Evolutionary conservation across 148 eudicot genomes (phyloP).

Genomic region (Nyssa sinensis): DNA sequence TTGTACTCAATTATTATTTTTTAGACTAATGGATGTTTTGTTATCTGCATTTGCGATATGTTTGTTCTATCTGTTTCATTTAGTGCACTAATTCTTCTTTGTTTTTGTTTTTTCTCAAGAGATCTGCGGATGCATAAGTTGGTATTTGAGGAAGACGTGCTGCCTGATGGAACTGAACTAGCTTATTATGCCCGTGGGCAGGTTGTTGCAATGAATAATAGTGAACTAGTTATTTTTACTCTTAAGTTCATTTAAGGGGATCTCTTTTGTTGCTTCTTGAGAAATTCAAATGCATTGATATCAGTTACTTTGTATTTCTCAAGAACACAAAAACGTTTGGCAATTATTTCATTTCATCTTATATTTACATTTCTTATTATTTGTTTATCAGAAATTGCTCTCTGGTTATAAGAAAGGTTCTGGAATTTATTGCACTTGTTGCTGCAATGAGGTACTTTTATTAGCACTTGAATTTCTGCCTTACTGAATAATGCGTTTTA

Average conservation of each 20-base stretch:
- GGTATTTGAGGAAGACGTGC: constrained; percentile 63
- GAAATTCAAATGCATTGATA: too few species aligned
- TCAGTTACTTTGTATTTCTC: too few species aligned
- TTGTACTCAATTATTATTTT: constrained; percentile 3
- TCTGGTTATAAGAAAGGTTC: constrained; percentile 62
- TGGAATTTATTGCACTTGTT: constrained; percentile 69
- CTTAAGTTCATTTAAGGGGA: too few species aligned
- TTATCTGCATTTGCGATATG: too few species aligned
- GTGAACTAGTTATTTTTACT: too few species aligned
- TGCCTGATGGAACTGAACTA: constrained; percentile 78
- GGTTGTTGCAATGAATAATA: too few species aligned
- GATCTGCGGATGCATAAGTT: constrained; percentile 75
- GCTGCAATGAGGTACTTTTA: constrained; percentile 54
- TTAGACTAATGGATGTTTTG: background rate
- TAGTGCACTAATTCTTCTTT: background rate
- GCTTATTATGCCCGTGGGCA: constrained; percentile 61
- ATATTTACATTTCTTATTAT: constrained; percentile 20
- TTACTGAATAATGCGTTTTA: background rate
- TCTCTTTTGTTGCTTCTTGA: too few species aligned
- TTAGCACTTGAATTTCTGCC: constrained; percentile 6
- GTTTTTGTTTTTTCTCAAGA: constrained; percentile 37
- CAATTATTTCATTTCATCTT: too few species aligned
- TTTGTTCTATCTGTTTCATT: background rate
- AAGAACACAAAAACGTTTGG: too few species aligned
- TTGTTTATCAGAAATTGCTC: constrained; percentile 55